A percentile compares a stretch with the other conserved stretches of the same genome.
Evolutionary conservation across 1,284 basidiomycete species (phyloP).

Genomic region (Volvariella volvacea): DNA sequence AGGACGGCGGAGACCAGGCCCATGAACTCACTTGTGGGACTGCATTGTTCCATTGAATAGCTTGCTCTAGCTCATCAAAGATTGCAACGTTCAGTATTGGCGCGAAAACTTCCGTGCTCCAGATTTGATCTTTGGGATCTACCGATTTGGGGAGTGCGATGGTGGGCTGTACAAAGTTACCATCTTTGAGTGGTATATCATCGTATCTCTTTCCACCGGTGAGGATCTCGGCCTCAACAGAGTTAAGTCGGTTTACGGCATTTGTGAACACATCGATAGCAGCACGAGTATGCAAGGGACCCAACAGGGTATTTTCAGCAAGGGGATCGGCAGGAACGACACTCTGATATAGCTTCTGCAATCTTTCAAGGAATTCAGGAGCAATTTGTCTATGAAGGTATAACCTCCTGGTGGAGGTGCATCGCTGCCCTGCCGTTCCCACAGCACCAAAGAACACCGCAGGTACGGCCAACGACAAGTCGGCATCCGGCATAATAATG

Average conservation of each 20-base stretch:
- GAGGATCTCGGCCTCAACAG: conserved; percentile 71
- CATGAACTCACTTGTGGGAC: conserved; percentile 62
- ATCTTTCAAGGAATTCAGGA: conserved; percentile 64
- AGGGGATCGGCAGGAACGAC: conserved; percentile 82
- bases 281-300: conserved; percentile 73
- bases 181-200: conserved; percentile 46
- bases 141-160: conserved; percentile 65
- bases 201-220: conserved; percentile 57
- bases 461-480: conserved; percentile 82
- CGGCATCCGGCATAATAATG: conserved; percentile 90
- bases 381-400: conserved; percentile 83
- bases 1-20: conserved; percentile 11
- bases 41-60: conserved; percentile 88
- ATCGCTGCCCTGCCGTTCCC: conserved; percentile 92
- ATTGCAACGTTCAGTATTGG: conserved; percentile 84
- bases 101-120: conserved; percentile 82
- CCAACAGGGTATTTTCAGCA: conserved; percentile 65
- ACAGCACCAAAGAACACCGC: conserved; percentile 91
- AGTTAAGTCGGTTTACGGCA: conserved; percentile 60
- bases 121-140: conserved; percentile 51
- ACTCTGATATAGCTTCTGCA: conserved; percentile 67
- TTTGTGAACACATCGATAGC: conserved; percentile 64
- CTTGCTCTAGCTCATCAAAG: conserved; percentile 87
- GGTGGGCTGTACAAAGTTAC: conserved; percentile 87
- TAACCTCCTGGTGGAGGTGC: conserved; percentile 88